Evolutionary conservation across 2,329 filamentous ascomycete genomes (phyloP), one percentile per base, ranked within the genome.

Genomic region (Aspergillus fumigatus): DNA sequence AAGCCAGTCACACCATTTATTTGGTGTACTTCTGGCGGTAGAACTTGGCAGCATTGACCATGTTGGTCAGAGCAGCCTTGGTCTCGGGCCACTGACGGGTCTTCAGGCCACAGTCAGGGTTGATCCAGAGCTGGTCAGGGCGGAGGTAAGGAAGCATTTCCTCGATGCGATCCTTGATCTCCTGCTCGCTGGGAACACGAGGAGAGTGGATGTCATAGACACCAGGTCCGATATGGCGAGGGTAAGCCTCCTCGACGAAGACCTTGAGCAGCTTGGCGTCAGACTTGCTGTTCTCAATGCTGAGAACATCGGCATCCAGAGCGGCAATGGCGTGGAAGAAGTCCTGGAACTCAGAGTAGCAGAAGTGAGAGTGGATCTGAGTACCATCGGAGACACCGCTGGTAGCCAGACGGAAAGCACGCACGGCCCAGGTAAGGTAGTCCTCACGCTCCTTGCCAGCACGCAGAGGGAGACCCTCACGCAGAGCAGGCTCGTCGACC

Each of bases 331-430:
- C 94, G 81, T 97, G 91, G 92, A 99, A 99, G 86, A 99, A 99
- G 84, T 99, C 94, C 83, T 99, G 94, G 90, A 99, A 99, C 85
- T 99, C 94, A 53, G 94, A 97, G 88, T 99, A 99, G 80, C 94
- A 99, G 90, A 99, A 99, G 85, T 99, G 94, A 63, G 92, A 97
- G 88, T 99, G 94, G 78, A 99, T 97, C 85, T 99, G 94, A 67
- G 94, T 99, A 58, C 88, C 90, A 79, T 99, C 91, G 80, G 92
- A 81, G 60, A 99, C 93, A 77, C 92, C 94, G 59, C 92, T 87
- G 70, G 92, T 95, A 65, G 93, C 88, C 67, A 99, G 90, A 77
- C 90, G 92, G 92, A 99, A 99, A 70, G 92, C 92, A 82, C 96
- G 88, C 72, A 99, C 94, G 60, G 94, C 94, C 94, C 94, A 99